These are phyloP conservation scores for Fusarium compactum DNA, from an alignment of 2,329 filamentous ascomycete species.

Conservation along the genomic window DNA sequence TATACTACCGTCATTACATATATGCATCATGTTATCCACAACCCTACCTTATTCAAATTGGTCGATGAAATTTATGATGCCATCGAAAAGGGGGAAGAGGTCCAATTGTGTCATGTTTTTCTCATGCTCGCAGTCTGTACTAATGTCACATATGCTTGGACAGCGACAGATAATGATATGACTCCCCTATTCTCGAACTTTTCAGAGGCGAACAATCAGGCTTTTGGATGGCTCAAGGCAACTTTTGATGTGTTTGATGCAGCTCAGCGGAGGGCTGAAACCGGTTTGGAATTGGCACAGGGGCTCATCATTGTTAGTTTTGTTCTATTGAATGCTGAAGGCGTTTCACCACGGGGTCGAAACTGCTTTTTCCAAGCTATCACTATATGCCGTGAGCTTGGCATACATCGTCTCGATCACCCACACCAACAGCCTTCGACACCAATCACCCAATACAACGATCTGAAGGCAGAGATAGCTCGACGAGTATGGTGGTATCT, in stretches of 20 bases:
- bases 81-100: slow-evolving; percentile 42
- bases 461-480: slow-evolving; percentile 53
- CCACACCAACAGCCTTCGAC: slow-evolving; percentile 35
- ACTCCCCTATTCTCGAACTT: slow-evolving; percentile 45
- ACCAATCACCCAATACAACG: slow-evolving; percentile 40
- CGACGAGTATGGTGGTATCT: slow-evolving; percentile 61
- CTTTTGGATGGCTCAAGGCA: slow-evolving; percentile 51
- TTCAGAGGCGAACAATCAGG: slow-evolving; percentile 47
- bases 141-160: slow-evolving; percentile 51
- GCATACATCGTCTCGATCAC: slow-evolving; percentile 57
- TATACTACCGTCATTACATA: slow-evolving; percentile 49
- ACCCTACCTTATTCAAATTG: slow-evolving; percentile 45
- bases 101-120: slow-evolving; percentile 45
- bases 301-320: slow-evolving; percentile 55
- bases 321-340: slow-evolving; percentile 54
- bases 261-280: slow-evolving; percentile 45
- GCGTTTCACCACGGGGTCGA: slow-evolving; percentile 34
- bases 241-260: slow-evolving; percentile 54
- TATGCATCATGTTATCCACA: slow-evolving; percentile 51
- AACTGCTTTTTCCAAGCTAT: slow-evolving; percentile 35
- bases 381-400: slow-evolving; percentile 45
- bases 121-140: slow-evolving; percentile 50
- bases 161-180: slow-evolving; percentile 43
- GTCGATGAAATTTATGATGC: slow-evolving; percentile 50
- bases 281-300: slow-evolving; percentile 53